Evolutionary conservation across 2,329 filamentous ascomycete genomes (phyloP).

Genomic region (Curvularia spicifera): DNA sequence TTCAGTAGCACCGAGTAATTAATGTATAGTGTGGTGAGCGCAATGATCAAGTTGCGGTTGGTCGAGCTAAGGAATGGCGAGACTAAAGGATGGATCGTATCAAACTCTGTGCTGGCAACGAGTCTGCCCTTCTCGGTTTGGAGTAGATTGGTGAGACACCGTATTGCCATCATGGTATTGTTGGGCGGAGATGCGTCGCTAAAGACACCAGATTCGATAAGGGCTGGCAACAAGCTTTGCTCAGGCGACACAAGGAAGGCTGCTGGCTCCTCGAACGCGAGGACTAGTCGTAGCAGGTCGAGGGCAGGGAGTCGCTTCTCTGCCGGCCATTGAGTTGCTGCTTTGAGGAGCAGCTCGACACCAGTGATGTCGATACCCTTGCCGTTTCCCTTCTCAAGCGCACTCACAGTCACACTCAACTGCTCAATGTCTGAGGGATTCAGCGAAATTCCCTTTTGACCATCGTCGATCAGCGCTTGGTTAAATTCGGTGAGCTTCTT

Average conservation of each 20-base stretch:
- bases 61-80: constrained; percentile 61
- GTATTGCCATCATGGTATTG: constrained; percentile 84
- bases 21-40: constrained; percentile 79
- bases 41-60: constrained; percentile 84
- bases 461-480: constrained; percentile 71
- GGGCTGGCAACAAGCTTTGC: constrained; percentile 64
- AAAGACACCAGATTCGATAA: constrained; percentile 66
- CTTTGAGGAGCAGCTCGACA: constrained; percentile 70
- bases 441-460: constrained; percentile 74
- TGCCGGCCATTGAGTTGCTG: constrained; percentile 80
- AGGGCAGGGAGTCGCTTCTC: constrained; percentile 81
- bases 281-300: constrained; percentile 84
- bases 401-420: constrained; percentile 66
- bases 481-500: constrained; percentile 81
- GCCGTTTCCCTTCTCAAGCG: constrained; percentile 63
- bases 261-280: constrained; percentile 70
- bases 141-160: constrained; percentile 85
- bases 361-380: constrained; percentile 56
- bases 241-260: constrained; percentile 61
- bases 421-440: constrained; percentile 73
- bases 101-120: constrained; percentile 62
- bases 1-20: constrained; percentile 80
- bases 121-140: constrained; percentile 72
- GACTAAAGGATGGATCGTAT: constrained; percentile 67
- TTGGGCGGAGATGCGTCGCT: constrained; percentile 70